A percentile compares a stretch with the other conserved stretches of the same genome.
phyloP scores from a whole-genome alignment of 2,329 filamentous ascomycete genomes.

The Periconia macrospinosa region DNA sequence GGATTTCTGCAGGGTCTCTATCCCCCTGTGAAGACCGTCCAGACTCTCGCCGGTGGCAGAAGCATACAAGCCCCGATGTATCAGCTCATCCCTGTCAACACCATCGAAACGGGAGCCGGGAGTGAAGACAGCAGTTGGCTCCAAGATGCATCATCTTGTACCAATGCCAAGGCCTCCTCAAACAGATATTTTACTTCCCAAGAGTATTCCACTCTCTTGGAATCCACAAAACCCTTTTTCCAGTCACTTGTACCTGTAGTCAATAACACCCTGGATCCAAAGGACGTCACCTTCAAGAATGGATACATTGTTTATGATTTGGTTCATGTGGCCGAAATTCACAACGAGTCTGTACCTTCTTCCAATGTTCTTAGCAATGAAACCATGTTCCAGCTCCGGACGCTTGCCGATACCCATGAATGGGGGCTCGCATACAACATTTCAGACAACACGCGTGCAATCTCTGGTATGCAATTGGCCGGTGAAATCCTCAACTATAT shows the following conservation, averaged over 20 bases:
- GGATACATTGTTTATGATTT: constrained; percentile 66
- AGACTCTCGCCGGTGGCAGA: constrained; percentile 72
- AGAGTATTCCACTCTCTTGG: constrained; percentile 52
- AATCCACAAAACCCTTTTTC: constrained; percentile 59
- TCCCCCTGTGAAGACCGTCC: constrained; percentile 64
- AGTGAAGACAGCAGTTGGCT: constrained; percentile 61
- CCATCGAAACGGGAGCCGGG: constrained; percentile 61
- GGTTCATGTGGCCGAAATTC: constrained; percentile 64
- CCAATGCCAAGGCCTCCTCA: constrained; percentile 59
- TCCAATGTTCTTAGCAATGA: constrained; percentile 62
- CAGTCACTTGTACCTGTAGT: constrained; percentile 54
- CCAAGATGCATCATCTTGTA: constrained; percentile 59
- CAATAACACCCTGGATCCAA: constrained; percentile 53
- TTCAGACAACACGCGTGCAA: constrained; percentile 50
- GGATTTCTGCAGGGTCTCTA: constrained; percentile 87
- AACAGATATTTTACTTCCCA: constrained; percentile 59
- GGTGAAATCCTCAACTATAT: constrained; percentile 50
- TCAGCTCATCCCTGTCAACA: constrained; percentile 77
- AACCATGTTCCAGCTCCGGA: constrained; percentile 64
- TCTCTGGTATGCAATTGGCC: constrained; percentile 52
- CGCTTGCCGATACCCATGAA: constrained; percentile 79
- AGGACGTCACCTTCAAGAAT: constrained; percentile 60
- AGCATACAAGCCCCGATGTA: constrained; percentile 71
- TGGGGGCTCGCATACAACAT: constrained; percentile 81
- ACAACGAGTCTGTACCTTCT: constrained; percentile 63